These are phyloP conservation scores for Phytophthora chlamydospora DNA, from an alignment of 352 stramenopile species.

Conservation along the genomic window DNA sequence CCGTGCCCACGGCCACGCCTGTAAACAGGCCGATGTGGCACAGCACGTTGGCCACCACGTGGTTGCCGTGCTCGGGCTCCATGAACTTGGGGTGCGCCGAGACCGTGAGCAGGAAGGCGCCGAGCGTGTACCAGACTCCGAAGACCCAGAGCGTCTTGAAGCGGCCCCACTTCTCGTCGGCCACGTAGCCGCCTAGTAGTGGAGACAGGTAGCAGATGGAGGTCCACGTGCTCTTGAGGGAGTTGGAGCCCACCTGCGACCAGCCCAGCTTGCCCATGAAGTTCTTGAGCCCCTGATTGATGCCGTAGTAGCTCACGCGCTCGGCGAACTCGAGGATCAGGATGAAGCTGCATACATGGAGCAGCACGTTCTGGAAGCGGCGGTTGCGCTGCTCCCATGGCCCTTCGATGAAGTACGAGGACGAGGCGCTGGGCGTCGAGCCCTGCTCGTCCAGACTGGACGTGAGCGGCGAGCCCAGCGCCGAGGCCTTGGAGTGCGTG, in stretches of 20 bases:
- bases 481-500: constrained; percentile 58
- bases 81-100: constrained; percentile 73
- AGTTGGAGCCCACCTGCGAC: constrained; percentile 83
- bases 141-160: constrained; percentile 88
- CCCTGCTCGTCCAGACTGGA: constrained; percentile 44
- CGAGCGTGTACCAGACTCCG: constrained; percentile 78
- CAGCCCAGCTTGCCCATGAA: constrained; percentile 81
- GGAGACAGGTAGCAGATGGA: constrained; percentile 88
- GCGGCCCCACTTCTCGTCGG: constrained; percentile 86
- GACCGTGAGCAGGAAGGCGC: constrained; percentile 68
- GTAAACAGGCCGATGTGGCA: constrained; percentile 80
- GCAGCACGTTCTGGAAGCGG: constrained; percentile 83
- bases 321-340: constrained; percentile 88
- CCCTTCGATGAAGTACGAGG: constrained; percentile 78
- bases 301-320: constrained; percentile 87
- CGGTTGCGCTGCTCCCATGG: constrained; percentile 80
- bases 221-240: constrained; percentile 90
- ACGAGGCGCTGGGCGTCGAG: constrained; percentile 56
- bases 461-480: constrained; percentile 40
- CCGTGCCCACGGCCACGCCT: constrained; percentile 78
- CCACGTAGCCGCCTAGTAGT: constrained; percentile 83
- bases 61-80: constrained; percentile 40
- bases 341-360: constrained; percentile 88
- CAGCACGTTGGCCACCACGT: constrained; percentile 63
- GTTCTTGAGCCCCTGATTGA: constrained; percentile 90